Conservation (phyloP, 106 monocot genomes). For the Dioscorea alata region DNA sequence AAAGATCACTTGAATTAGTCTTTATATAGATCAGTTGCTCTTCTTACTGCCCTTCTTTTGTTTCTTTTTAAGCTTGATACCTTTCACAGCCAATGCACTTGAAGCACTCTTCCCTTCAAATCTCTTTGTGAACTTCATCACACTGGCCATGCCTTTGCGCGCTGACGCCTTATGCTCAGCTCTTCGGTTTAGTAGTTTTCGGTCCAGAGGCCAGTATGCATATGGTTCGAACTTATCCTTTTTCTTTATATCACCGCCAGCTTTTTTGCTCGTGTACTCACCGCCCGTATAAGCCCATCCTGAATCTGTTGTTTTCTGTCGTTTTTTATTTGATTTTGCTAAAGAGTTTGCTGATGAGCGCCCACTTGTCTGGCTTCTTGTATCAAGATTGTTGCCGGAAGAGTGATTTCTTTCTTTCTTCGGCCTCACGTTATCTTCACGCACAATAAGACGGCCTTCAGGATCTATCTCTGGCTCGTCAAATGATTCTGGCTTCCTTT, state of each 20-base stretch:
- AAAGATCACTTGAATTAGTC: not conserved
- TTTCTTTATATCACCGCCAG: slow-evolving; percentile 78
- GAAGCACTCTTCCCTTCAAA: slow-evolving; percentile 72
- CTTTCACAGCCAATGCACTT: slow-evolving; percentile 26
- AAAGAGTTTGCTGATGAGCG: slow-evolving; percentile 12
- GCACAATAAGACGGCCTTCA: slow-evolving; percentile 82
- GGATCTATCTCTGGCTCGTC: slow-evolving; percentile 66
- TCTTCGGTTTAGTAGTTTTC: slow-evolving; percentile 80
- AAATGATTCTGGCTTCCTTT: slow-evolving; percentile 35
- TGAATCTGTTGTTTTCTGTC: slow-evolving; percentile 46
- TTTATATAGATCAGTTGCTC: not conserved
- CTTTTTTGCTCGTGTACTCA: slow-evolving; percentile 75
- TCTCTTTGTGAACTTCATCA: slow-evolving; percentile 69
- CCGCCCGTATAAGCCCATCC: slow-evolving; percentile 84
- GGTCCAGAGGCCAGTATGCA: slow-evolving; percentile 92
- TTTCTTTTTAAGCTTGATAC: slow-evolving; percentile 25
- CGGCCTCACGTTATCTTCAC: slow-evolving; percentile 24
- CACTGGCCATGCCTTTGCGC: slow-evolving; percentile 79
- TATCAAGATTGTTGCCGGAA: slow-evolving; percentile 27
- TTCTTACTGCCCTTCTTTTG: slow-evolving; percentile 13
- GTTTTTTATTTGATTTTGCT: slow-evolving; percentile 28
- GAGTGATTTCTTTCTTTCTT: slow-evolving; percentile 30
- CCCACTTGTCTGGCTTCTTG: slow-evolving; percentile 21
- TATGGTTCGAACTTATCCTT: slow-evolving; percentile 92
- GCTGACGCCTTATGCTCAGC: slow-evolving; percentile 60